These are phyloP conservation scores for Aegilops longissima DNA, from an alignment of 176 grass and related monocot genomes.

Conservation along the genomic window DNA sequence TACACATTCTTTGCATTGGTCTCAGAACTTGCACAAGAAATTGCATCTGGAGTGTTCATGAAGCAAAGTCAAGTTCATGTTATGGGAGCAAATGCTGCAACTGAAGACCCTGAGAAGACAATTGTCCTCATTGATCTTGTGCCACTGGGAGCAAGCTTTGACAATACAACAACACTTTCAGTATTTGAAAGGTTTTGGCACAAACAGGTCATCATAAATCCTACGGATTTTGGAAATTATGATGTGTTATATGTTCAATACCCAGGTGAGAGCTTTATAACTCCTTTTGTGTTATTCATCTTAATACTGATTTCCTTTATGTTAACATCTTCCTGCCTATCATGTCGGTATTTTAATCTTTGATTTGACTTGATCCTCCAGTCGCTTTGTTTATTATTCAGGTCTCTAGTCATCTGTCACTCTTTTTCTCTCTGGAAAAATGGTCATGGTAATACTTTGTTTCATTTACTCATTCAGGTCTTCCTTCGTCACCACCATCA, in stretches of 20 bases:
- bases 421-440: background rate
- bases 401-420: background rate
- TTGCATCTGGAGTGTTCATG: constrained; percentile 76
- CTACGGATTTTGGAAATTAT: constrained; percentile 57
- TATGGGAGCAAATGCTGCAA: constrained; percentile 94
- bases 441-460: background rate
- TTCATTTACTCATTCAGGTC: constrained; percentile 60
- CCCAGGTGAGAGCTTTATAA: constrained; percentile 53
- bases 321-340: constrained; percentile 23
- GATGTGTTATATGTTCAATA: constrained; percentile 76
- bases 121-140: constrained; percentile 80
- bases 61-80: constrained; percentile 86
- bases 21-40: constrained; percentile 72
- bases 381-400: constrained; percentile 15
- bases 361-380: constrained; percentile 27
- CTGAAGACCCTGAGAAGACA: constrained; percentile 76
- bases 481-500: constrained; percentile 67
- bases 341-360: constrained; percentile 19
- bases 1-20: constrained; percentile 89
- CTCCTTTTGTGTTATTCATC: constrained; percentile 9
- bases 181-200: constrained; percentile 86
- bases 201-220: constrained; percentile 84
- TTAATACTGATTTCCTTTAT: constrained; percentile 17
- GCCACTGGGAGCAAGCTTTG: constrained; percentile 61
- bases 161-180: constrained; percentile 45